phyloP scores from a whole-genome alignment of 345 rosid species.

The Kandelia obovata region DNA sequence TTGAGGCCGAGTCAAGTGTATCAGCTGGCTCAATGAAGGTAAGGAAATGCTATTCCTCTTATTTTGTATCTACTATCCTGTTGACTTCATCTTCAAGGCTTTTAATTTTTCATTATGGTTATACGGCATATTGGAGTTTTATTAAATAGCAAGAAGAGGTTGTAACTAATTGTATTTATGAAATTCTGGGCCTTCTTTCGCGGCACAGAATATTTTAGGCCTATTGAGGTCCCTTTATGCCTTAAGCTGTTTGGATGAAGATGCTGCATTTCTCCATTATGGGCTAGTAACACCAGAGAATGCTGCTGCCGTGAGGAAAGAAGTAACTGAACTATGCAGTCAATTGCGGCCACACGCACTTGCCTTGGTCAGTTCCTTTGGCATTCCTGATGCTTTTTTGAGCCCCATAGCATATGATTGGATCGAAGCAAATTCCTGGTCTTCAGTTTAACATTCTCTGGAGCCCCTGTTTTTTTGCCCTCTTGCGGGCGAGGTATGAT shows the following conservation, averaged over 20 bases:
- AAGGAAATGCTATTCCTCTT: constrained; percentile 7
- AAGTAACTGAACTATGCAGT: constrained; percentile 60
- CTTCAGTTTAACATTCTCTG: constrained; percentile 37
- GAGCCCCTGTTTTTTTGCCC: background rate
- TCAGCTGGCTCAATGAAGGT: constrained; percentile 65
- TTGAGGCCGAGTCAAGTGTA: constrained; percentile 53
- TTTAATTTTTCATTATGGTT: background rate
- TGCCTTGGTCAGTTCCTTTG: constrained; percentile 66
- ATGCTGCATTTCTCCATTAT: constrained; percentile 63
- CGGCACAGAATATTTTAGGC: constrained; percentile 51
- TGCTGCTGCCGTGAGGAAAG: constrained; percentile 59
- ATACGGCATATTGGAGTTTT: too few species aligned
- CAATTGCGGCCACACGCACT: constrained; percentile 82
- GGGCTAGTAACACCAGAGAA: constrained; percentile 60
- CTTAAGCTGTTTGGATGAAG: constrained; percentile 68
- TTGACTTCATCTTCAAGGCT: background rate
- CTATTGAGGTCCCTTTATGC: constrained; percentile 69
- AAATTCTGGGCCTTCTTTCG: background rate
- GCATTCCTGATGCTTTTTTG: constrained; percentile 74
- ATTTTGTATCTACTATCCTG: background rate
- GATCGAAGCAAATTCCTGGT: constrained; percentile 82
- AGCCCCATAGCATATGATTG: constrained; percentile 84
- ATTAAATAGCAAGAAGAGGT: background rate
- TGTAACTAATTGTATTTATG: background rate
- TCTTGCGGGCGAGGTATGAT: background rate